phyloP scores from a whole-genome alignment of 345 rosid genomes.

The Acer yangbiense region DNA sequence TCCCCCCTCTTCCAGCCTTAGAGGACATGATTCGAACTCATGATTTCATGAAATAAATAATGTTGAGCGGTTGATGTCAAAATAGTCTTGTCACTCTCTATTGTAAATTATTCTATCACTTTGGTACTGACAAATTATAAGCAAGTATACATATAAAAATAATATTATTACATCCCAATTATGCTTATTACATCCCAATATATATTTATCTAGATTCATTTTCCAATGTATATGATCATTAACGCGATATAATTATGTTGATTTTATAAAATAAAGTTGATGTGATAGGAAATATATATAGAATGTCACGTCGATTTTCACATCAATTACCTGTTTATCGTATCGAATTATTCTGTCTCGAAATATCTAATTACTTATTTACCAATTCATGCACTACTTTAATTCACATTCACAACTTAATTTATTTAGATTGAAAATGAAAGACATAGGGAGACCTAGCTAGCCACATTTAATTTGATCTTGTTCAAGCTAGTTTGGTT shows the following conservation, averaged over 20 bases:
- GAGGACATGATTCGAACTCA: too few relatives aligned
- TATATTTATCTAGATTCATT: not conserved
- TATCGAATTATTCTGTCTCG: not conserved
- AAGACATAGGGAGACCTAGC: conserved; percentile 24
- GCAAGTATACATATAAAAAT: not conserved
- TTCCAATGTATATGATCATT: not conserved
- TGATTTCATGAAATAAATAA: too few relatives aligned
- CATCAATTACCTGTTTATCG: not conserved
- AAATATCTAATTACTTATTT: not conserved
- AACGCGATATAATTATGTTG: not conserved
- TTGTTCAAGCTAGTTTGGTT: conserved; percentile 14
- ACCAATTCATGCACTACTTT: conserved; percentile 20
- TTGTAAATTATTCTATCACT: not conserved
- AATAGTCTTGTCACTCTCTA: not conserved
- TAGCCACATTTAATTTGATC: not conserved
- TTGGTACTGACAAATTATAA: not conserved
- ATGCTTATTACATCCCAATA: not conserved
- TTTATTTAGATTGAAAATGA: conserved; percentile 16
- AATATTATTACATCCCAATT: not conserved
- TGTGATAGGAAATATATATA: not conserved
- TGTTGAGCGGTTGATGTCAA: too few relatives aligned
- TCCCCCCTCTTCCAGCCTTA: too few relatives aligned
- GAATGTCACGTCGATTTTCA: not conserved
- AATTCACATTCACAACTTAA: conserved; percentile 31
- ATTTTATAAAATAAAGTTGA: not conserved